Conservation (phyloP, 345 rosid genomes). For the Dipteronia sinensis region DNA sequence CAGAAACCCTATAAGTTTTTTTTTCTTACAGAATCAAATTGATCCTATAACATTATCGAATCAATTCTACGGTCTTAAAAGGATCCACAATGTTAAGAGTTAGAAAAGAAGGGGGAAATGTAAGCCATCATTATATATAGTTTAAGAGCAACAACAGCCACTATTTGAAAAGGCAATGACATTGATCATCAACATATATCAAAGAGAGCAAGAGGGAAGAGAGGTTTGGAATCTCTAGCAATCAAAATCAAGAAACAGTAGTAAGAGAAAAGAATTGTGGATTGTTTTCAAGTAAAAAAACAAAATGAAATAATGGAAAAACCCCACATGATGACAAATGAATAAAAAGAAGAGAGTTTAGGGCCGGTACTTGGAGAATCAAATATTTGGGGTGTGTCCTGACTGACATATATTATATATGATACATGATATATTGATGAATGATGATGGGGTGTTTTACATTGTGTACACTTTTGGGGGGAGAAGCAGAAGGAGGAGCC, state of each 20-base stretch:
- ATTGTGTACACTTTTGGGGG: slow-evolving; percentile 1
- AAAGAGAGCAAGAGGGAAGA: background rate
- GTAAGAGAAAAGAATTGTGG: background rate
- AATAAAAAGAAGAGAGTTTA: background rate
- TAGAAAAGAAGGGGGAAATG: slow-evolving; percentile 12
- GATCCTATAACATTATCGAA: too few species aligned
- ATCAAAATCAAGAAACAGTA: slow-evolving; percentile 14
- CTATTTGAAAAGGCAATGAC: background rate
- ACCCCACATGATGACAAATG: slow-evolving; percentile 7
- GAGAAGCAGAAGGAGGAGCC: background rate
- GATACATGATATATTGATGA: background rate
- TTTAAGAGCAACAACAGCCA: slow-evolving; percentile 22
- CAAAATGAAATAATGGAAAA: background rate
- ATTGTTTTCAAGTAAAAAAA: too few species aligned
- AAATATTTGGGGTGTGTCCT: too few species aligned
- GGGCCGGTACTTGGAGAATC: too few species aligned
- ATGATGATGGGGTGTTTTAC: background rate
- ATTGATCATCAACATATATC: background rate
- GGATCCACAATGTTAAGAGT: background rate
- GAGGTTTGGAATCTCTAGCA: slow-evolving; percentile 9
- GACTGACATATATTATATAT: too few species aligned
- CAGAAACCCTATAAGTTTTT: too few species aligned
- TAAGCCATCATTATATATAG: slow-evolving; percentile 21
- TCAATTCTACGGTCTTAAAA: too few species aligned
- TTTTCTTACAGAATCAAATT: too few species aligned